phyloP scores from a whole-genome alignment of 192 early-diverging fungal genomes.

The Neocallimastix lanati region DNA sequence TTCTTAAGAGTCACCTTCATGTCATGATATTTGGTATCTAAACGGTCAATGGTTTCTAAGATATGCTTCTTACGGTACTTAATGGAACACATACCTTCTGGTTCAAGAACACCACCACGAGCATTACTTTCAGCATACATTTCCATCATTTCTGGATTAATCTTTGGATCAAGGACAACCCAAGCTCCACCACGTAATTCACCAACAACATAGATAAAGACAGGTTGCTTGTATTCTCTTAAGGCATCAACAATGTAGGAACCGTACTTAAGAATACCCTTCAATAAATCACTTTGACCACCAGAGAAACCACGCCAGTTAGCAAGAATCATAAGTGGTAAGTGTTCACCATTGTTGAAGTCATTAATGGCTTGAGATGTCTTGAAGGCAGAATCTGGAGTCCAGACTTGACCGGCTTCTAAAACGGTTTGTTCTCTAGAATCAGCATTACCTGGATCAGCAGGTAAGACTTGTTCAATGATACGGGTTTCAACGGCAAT shows the following conservation, averaged over 20 bases:
- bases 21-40: constrained; percentile 52
- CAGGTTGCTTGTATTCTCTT: constrained; percentile 84
- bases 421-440: constrained; percentile 74
- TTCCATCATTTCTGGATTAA: constrained; percentile 96
- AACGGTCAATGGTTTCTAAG: constrained; percentile 76
- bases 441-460: constrained; percentile 81
- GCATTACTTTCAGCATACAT: constrained; percentile 91
- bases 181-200: constrained; percentile 96
- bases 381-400: constrained; percentile 97
- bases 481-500: constrained; percentile 92
- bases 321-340: constrained; percentile 96
- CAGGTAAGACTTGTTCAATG: constrained; percentile 75
- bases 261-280: constrained; percentile 94
- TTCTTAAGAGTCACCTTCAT: background rate
- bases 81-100: constrained; percentile 93
- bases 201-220: constrained; percentile 92
- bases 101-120: constrained; percentile 89
- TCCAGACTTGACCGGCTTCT: constrained; percentile 95
- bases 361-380: constrained; percentile 97
- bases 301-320: constrained; percentile 99
- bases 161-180: constrained; percentile 92
- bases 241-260: constrained; percentile 94
- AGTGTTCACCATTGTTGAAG: constrained; percentile 95
- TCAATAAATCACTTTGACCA: constrained; percentile 97
- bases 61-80: constrained; percentile 91